These are phyloP conservation scores for Aspergillus wentii DNA, from an alignment of 495 filamentous ascomycete species.

Conservation along the genomic window DNA sequence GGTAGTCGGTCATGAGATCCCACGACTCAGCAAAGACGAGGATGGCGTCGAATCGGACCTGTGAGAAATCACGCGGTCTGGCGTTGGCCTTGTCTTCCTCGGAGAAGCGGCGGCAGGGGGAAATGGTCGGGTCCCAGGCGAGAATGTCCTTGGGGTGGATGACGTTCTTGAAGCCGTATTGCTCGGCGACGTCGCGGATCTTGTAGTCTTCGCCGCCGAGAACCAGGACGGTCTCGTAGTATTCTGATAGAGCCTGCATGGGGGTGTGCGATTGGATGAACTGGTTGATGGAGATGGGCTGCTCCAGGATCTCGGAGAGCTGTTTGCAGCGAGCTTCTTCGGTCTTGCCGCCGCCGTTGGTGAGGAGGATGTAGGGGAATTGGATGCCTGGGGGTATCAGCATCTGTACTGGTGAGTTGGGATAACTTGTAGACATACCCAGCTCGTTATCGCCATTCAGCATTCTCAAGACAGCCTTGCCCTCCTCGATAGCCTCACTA, in stretches of 20 bases:
- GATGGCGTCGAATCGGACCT: constrained; percentile 76
- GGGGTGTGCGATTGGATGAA: constrained; percentile 95
- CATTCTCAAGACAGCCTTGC: constrained; percentile 74
- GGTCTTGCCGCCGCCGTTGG: constrained; percentile 90
- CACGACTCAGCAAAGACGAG: constrained; percentile 81
- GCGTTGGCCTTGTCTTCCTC: constrained; percentile 62
- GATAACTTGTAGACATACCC: no score
- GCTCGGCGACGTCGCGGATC: constrained; percentile 77
- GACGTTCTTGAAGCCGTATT: constrained; percentile 85
- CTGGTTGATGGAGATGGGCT: constrained; percentile 72
- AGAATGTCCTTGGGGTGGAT: constrained; percentile 88
- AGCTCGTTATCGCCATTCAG: constrained; percentile 83
- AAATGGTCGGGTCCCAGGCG: constrained; percentile 75
- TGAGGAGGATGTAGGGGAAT: constrained; percentile 88
- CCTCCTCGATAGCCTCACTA: constrained; percentile 73
- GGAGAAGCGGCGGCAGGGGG: constrained; percentile 74
- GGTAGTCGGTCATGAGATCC: constrained; percentile 78
- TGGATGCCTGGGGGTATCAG: no score
- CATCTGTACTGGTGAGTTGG: no score
- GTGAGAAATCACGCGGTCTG: constrained; percentile 58
- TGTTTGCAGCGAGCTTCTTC: constrained; percentile 79
- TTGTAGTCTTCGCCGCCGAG: constrained; percentile 87
- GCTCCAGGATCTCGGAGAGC: constrained; percentile 67
- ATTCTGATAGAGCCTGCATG: constrained; percentile 80
- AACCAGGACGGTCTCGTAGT: constrained; percentile 80